phyloP scores from a whole-genome alignment of 345 rosid species.

The Diplotaxis tenuifolia region DNA sequence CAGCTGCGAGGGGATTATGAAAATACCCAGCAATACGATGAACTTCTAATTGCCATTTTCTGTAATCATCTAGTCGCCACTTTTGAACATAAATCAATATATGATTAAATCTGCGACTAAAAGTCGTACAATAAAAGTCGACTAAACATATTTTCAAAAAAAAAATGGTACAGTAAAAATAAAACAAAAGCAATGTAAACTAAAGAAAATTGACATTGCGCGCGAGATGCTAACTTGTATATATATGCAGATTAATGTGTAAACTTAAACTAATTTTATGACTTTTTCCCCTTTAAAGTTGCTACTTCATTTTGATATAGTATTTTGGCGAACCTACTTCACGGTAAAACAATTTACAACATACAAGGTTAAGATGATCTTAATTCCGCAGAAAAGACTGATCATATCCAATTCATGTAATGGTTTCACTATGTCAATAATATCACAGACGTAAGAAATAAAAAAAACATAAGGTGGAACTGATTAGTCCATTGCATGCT shows the following conservation, averaged over 20 bases:
- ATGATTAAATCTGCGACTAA: neutral
- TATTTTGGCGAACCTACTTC: neutral
- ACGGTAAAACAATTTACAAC: neutral
- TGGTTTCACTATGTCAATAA: too few species aligned
- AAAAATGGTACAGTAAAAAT: too few species aligned
- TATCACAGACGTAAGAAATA: neutral
- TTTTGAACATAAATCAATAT: conserved; percentile 1
- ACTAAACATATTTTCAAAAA: too few species aligned
- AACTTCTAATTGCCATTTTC: neutral
- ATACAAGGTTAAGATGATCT: neutral
- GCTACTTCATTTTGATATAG: neutral
- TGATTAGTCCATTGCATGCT: neutral
- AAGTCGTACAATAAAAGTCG: too few species aligned
- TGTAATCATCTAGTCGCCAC: neutral
- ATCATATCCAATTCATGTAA: too few species aligned
- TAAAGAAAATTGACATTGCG: neutral
- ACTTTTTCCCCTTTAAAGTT: neutral
- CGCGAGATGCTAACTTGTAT: neutral
- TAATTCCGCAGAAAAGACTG: neutral
- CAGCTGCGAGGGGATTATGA: neutral
- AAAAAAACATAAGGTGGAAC: neutral
- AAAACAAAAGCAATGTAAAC: neutral
- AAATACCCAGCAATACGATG: too few species aligned
- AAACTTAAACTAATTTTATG: neutral
- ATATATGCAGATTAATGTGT: too few species aligned